Base-by-base conservation (phyloP, 345 rosid genomes). In the Acer campestre region DNA sequence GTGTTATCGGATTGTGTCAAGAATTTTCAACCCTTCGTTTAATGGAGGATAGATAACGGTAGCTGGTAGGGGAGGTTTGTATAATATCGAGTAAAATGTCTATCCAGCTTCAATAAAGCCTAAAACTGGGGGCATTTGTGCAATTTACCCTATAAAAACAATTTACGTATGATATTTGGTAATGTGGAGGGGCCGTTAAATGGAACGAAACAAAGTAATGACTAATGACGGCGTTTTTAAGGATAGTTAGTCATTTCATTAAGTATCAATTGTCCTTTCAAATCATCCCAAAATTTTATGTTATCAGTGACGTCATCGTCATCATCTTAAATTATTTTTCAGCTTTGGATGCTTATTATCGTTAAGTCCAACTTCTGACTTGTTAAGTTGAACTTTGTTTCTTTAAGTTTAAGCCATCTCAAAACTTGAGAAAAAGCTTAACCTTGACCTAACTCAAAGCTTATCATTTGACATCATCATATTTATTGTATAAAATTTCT, bases 201-300 rank as follows among this genome's bases (percentile, higher is more conserved):
- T 20, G 20, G 51, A 67, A 18, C 48, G 9, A 23, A 38, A 22
- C 27, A n/a, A 13, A 35, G 27, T 7, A 8, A 42, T 42, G 11
- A 42, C 35, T 35, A 35, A 35, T 35, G 66, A 64, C 72, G 68
- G 46, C 40, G 67, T 76, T 40, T 40, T 20, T 17, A 35, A 35
- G 69, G 10, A 46, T 70, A 67, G 75, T 77, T 35, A 35, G 38
- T 35, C 75, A 77, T 61, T 61, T 70, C 69, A 66, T 67, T 20
- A 35, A 77, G 56, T 61, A 67, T 77, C 75, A 62, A 44, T 49
- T 62, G 75, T 70, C 70, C 75, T 49, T 77, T 70, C 80, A 62
- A 48, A 29, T 40, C 76, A 49, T 62, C 63, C 70, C 70, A 46
- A 61, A 77, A 75, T 53, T 67, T 53, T 20, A 75, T 75, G 78